phyloP scores from a whole-genome alignment of 495 filamentous ascomycete species.

The Hypoxylon perforatum region DNA sequence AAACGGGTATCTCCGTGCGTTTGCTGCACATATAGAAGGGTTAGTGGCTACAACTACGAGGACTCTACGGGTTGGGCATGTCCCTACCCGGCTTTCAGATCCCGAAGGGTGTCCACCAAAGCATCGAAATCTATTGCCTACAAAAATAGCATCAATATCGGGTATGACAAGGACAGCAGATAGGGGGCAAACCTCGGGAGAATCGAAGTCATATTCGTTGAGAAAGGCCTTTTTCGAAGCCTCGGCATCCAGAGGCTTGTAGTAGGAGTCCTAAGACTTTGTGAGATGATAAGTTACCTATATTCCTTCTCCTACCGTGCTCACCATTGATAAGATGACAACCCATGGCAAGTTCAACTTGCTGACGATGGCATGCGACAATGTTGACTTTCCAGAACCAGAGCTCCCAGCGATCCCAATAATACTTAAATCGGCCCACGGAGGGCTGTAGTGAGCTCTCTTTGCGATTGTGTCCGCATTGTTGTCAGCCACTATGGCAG shows the following conservation, averaged over 20 bases:
- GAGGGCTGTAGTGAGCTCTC: slow-evolving; percentile 82
- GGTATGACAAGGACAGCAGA: background rate
- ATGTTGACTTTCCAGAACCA: slow-evolving; percentile 95
- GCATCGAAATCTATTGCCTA: slow-evolving; percentile 93
- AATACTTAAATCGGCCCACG: slow-evolving; percentile 93
- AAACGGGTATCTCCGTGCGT: slow-evolving; percentile 91
- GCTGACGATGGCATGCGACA: slow-evolving; percentile 90
- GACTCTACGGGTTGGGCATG: slow-evolving; percentile 3
- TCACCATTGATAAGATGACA: slow-evolving; percentile 94
- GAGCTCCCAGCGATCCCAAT: slow-evolving; percentile 97
- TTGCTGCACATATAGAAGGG: slow-evolving; percentile 64
- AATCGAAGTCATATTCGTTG: slow-evolving; percentile 96
- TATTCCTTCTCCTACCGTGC: slow-evolving; percentile 21
- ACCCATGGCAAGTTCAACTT: slow-evolving; percentile 96
- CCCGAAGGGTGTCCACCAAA: slow-evolving; percentile 80
- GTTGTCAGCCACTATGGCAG: slow-evolving; percentile 40
- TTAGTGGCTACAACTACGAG: slow-evolving; percentile 10
- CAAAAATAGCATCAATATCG: slow-evolving; percentile 27
- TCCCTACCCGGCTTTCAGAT: slow-evolving; percentile 89
- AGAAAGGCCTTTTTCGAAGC: slow-evolving; percentile 79
- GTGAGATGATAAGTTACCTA: slow-evolving; percentile 32
- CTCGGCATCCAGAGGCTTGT: slow-evolving; percentile 83
- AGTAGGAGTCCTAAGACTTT: slow-evolving; percentile 87
- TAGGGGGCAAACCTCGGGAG: slow-evolving; percentile 68
- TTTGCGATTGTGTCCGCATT: slow-evolving; percentile 53